Evolutionary conservation across 306 rosid species (phyloP).

Genomic region (Dalbergia oliveri): DNA sequence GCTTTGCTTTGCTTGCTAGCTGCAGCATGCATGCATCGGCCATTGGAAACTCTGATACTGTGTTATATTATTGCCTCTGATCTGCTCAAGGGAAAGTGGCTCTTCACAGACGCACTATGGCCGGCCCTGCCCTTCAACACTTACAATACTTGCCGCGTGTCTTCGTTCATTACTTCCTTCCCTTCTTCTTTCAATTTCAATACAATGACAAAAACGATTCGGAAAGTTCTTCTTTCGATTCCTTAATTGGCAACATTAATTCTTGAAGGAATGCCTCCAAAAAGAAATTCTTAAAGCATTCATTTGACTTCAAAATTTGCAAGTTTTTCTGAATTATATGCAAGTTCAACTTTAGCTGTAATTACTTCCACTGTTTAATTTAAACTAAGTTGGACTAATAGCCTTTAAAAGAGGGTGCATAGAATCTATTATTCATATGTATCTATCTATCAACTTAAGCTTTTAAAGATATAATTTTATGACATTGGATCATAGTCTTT

Average conservation of each 20-base stretch:
- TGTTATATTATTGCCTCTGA: no score
- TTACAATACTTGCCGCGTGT: slow-evolving; percentile 24
- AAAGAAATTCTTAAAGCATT: not conserved
- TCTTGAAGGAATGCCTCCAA: not conserved
- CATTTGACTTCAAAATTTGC: not conserved
- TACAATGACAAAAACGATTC: not conserved
- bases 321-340: not conserved
- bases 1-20: no score
- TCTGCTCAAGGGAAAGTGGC: not conserved
- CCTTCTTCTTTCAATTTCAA: slow-evolving; percentile 2
- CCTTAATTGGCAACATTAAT: not conserved
- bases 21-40: no score
- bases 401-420: no score
- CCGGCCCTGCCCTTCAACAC: slow-evolving; percentile 41
- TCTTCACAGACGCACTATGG: not conserved
- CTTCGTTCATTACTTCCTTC: not conserved
- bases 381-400: no score
- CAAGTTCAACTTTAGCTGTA: not conserved
- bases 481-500: no score
- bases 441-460: no score
- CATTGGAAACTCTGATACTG: no score
- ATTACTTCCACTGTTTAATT: not conserved
- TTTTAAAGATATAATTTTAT: no score
- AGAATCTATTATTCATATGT: no score
- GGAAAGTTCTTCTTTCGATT: slow-evolving; percentile 20